Evolutionary conservation across 495 filamentous ascomycete genomes (phyloP).

Genomic region (Tuber aestivum): DNA sequence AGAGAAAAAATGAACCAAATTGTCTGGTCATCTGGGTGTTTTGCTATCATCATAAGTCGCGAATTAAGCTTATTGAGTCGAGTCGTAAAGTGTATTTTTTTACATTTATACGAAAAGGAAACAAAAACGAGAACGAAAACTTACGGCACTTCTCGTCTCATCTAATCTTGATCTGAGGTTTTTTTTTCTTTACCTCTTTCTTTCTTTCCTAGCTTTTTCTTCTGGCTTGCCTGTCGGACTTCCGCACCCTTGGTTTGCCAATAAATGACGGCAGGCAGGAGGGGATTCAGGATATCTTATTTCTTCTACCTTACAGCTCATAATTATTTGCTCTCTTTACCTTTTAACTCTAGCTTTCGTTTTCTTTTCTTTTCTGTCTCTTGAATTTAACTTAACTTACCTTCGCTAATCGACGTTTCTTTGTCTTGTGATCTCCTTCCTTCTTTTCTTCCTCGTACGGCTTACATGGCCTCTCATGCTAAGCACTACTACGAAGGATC

Average conservation of each 20-base stretch:
- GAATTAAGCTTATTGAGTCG: not conserved
- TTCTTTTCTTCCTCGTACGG: not conserved
- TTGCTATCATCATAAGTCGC: conserved; percentile 2
- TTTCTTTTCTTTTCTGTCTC: not conserved
- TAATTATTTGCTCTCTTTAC: not conserved
- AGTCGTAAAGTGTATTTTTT: not conserved
- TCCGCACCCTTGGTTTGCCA: not conserved
- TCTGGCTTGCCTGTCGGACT: not conserved
- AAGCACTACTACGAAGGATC: not conserved
- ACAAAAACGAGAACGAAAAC: not conserved
- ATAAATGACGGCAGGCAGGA: not conserved
- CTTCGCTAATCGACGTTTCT: not conserved
- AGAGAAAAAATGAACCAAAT: not conserved
- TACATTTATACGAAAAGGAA: not conserved
- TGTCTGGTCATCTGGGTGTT: not conserved
- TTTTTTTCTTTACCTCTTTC: not conserved
- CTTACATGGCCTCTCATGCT: not conserved
- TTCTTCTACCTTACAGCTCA: not conserved
- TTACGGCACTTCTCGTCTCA: not conserved
- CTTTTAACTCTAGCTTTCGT: not conserved
- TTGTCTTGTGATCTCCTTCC: not conserved
- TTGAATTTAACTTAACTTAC: not conserved
- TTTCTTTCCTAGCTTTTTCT: not conserved
- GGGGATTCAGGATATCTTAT: not conserved
- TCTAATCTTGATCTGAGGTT: not conserved